phyloP scores from a whole-genome alignment of 2,329 filamentous ascomycete genomes.

The Penicillium sclerotiorum region DNA sequence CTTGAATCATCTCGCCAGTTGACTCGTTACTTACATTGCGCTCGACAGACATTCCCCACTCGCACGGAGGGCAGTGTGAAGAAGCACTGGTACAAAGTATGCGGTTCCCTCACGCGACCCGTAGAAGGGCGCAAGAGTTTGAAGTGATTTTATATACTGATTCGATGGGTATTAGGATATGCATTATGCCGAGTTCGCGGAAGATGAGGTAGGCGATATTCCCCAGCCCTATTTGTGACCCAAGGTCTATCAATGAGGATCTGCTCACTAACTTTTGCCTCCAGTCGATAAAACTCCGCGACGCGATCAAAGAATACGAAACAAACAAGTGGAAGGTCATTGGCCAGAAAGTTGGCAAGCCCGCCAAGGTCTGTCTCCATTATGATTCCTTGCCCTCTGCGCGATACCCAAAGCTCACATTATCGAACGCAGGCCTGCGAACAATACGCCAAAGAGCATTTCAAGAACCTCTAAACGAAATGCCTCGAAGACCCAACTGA shows the following conservation, averaged over 20 bases:
- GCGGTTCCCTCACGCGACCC: no score
- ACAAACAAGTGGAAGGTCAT: conserved; percentile 99
- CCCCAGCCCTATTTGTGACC: no score
- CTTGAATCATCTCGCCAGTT: no score
- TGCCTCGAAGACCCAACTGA: no score
- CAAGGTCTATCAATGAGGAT: neutral
- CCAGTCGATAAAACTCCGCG: conserved; percentile 64
- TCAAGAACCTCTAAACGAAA: conserved; percentile 57
- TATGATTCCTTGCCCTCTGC: no score
- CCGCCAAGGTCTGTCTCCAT: conserved; percentile 71
- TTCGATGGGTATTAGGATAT: conserved; percentile 68
- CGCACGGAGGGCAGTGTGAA: conserved; percentile 97
- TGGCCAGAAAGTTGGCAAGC: conserved; percentile 94
- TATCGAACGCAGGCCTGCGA: conserved; percentile 77
- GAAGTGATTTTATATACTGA: conserved; percentile 1
- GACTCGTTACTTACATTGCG: no score
- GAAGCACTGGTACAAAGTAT: conserved; percentile 99
- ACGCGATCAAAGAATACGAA: conserved; percentile 98
- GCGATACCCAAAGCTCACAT: neutral
- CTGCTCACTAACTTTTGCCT: conserved; percentile 17
- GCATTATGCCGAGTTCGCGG: conserved; percentile 98
- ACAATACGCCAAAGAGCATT: conserved; percentile 96
- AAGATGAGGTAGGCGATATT: conserved; percentile 98
- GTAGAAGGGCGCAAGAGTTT: neutral
- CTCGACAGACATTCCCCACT: conserved; percentile 82